These are phyloP conservation scores for Smittium culicis DNA, from an alignment of 371 early-diverging fungal genomes.

Conservation along the genomic window DNA sequence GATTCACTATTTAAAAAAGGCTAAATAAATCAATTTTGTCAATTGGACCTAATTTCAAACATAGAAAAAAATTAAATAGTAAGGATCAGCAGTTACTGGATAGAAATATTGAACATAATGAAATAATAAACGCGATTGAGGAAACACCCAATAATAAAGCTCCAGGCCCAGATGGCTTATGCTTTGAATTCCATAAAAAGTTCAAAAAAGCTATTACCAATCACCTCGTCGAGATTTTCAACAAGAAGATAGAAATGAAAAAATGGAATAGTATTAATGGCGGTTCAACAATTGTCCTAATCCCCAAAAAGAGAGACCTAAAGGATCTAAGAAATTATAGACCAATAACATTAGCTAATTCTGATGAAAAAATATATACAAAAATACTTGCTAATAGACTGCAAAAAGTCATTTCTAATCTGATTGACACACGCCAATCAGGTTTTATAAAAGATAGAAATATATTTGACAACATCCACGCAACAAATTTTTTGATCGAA, in stretches of 20 bases:
- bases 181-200: constrained; percentile 8
- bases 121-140: background rate
- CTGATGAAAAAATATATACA: constrained; percentile 13
- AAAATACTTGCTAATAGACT: constrained; percentile 6
- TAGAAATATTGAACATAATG: background rate
- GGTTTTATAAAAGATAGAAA: constrained; percentile 6
- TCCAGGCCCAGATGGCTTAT: constrained; percentile 15
- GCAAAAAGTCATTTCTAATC: background rate
- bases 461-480: constrained; percentile 5
- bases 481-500: constrained; percentile 2
- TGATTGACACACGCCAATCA: background rate
- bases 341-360: constrained; percentile 14
- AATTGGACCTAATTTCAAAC: background rate
- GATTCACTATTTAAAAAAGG: background rate
- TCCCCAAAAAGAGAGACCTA: constrained; percentile 15
- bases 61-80: background rate
- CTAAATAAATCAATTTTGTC: background rate
- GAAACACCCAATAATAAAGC: constrained; percentile 10
- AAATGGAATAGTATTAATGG: constrained; percentile 1
- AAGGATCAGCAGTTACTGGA: background rate
- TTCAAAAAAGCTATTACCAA: background rate
- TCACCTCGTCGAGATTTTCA: background rate
- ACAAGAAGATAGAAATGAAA: background rate
- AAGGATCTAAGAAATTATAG: constrained; percentile 11
- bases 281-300: background rate